Evolutionary conservation across 2,329 filamentous ascomycete genomes (phyloP).

Genomic region (Thielaviopsis musarum): DNA sequence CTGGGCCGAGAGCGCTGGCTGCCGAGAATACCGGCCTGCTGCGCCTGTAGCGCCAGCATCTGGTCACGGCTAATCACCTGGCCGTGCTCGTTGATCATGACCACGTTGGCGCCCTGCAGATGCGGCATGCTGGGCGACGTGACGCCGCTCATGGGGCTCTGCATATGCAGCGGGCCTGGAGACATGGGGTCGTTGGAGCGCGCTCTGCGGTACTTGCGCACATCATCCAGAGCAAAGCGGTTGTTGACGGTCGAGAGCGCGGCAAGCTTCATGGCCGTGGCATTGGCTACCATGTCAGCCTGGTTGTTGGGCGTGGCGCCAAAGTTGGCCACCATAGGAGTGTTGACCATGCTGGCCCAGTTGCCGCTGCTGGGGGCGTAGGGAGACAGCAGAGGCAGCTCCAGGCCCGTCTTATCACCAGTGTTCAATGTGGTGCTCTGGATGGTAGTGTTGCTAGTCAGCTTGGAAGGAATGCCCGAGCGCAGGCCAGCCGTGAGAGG

Average conservation of each 20-base stretch:
- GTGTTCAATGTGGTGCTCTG: constrained; percentile 45
- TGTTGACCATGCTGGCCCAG: constrained; percentile 98
- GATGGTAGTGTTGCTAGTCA: constrained; percentile 53
- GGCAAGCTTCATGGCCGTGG: constrained; percentile 96
- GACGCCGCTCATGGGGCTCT: constrained; percentile 17
- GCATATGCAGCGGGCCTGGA: constrained; percentile 25
- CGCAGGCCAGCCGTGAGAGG: constrained; percentile 58
- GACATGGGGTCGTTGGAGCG: constrained; percentile 61
- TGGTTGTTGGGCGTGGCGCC: constrained; percentile 40
- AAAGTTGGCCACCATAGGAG: constrained; percentile 85
- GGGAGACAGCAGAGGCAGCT: constrained; percentile 74
- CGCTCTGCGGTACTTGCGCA: constrained; percentile 84
- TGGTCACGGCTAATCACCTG: constrained; percentile 77
- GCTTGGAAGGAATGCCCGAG: constrained; percentile 53
- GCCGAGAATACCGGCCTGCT: constrained; percentile 38
- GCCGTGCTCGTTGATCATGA: constrained; percentile 90
- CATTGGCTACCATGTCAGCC: constrained; percentile 96
- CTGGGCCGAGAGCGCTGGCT: constrained; percentile 70
- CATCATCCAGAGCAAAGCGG: constrained; percentile 89
- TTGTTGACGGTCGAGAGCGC: constrained; percentile 97
- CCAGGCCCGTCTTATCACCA: constrained; percentile 48
- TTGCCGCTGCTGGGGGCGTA: constrained; percentile 62
- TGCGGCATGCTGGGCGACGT: constrained; percentile 36
- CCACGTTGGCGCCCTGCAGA: constrained; percentile 57
- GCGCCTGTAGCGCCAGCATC: constrained; percentile 60